Conservation (phyloP, 2,329 filamentous ascomycete species). For the Trichoderma gracile region DNA sequence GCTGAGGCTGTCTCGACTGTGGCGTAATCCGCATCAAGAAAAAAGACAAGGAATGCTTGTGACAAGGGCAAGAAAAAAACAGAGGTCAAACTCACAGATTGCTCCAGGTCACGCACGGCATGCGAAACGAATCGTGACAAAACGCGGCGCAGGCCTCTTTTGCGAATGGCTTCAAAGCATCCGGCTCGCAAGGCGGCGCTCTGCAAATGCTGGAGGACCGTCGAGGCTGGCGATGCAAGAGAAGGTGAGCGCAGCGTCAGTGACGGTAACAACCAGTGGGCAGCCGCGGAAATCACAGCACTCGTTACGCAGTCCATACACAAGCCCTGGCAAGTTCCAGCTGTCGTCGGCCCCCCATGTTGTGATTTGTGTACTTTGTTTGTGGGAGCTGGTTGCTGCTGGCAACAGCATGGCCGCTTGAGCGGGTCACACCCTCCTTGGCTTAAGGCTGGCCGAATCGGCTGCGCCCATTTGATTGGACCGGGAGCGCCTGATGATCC, state of each 20-base stretch:
- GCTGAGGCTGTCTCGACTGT: constrained; percentile 11
- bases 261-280: constrained; percentile 6
- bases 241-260: constrained; percentile 23
- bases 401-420: constrained; percentile 22
- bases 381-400: constrained; percentile 25
- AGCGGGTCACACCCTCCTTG: constrained; percentile 22
- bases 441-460: not conserved
- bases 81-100: constrained; percentile 8
- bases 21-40: not conserved
- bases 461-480: not conserved
- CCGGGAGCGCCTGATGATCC: too few relatives aligned
- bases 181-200: constrained; percentile 28
- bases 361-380: constrained; percentile 27
- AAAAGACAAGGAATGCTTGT: not conserved
- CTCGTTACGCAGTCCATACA: too few relatives aligned
- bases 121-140: constrained; percentile 1
- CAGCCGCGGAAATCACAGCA: not conserved
- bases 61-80: not conserved
- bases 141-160: not conserved
- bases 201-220: constrained; percentile 34
- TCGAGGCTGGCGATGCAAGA: constrained; percentile 17
- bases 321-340: constrained; percentile 9
- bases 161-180: constrained; percentile 10
- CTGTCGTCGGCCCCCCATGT: constrained; percentile 11
- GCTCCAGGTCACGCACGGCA: constrained; percentile 6